A percentile compares a stretch with the other conserved stretches of the same genome.
Evolutionary conservation across 306 rosid genomes (phyloP).

Genomic region (peach (Prunus persica)): Prunus_persica_NCBIv2 NC_034012.1:231501-232000

Average conservation of each 20-base stretch:
- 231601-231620: not conserved
- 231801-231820: constrained; percentile 80
- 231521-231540: constrained; percentile 13
- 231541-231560: not conserved
- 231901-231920: constrained; percentile 88
- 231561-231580: not conserved
- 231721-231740: not conserved
- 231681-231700: not conserved
- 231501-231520: constrained; percentile 33
- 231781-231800: constrained; percentile 85
- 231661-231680: not conserved
- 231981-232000: not conserved
- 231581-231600: not conserved
- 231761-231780: constrained; percentile 61
- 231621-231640: not conserved
- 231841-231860: constrained; percentile 94
- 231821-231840: constrained; percentile 79
- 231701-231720: too few relatives aligned
- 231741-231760: constrained; percentile 39
- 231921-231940: constrained; percentile 84
- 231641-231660: not conserved
- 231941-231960: constrained; percentile 46
- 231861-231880: constrained; percentile 88
- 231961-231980: not conserved
- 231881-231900: constrained; percentile 79